Base-by-base conservation (phyloP, 306 rosid species). In the Trifolium subterraneum region DNA sequence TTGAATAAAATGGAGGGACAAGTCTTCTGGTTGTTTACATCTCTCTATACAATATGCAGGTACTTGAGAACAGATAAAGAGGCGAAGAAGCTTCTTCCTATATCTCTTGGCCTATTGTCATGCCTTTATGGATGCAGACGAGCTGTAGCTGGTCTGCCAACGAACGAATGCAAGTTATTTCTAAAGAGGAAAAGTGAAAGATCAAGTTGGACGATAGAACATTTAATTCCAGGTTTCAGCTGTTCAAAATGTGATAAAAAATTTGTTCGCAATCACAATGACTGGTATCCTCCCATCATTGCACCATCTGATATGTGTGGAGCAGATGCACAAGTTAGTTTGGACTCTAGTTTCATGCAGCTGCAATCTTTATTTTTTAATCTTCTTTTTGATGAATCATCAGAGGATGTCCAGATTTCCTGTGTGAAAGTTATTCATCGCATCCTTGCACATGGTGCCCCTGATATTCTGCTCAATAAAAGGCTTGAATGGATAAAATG, bases 391-490 rank as follows among this genome's bases (percentile, higher is more conserved):
- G 90, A 94, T 27, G 96, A 88, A 77, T 87, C 96, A 61, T 83
- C 88, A 35, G 94, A 90, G 81, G 97, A 88, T 82, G 87, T 89
- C 81, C 98, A 94, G 79, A 87, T 94, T 78, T 80, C 90, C 74
- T 90, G 97, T 74, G 96, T 91, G 81, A 64, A 62, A 72, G 85
- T 79, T 77, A 82, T 94, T 71, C 81, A 65, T 64, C 87, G 94
- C 74, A 86, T 94, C 66, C 90, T 94, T 78, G 85, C 71, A 38
- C 98, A 94, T 76, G 87, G 80, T 79, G 47, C 80, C 38, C 29
- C 76, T 16, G 82, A 81, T 69, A 27, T 64, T 88, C 85, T 90
- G 54, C 77, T 75, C 59, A 80, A 73, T 65, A 81, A 86, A 23
- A 86, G 89, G 75, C 68, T 58, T 51, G 86, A 86, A 62, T 90